Base-by-base conservation (phyloP, 1,139 yeast genomes). In the Geotrichum carabidarum region DNA sequence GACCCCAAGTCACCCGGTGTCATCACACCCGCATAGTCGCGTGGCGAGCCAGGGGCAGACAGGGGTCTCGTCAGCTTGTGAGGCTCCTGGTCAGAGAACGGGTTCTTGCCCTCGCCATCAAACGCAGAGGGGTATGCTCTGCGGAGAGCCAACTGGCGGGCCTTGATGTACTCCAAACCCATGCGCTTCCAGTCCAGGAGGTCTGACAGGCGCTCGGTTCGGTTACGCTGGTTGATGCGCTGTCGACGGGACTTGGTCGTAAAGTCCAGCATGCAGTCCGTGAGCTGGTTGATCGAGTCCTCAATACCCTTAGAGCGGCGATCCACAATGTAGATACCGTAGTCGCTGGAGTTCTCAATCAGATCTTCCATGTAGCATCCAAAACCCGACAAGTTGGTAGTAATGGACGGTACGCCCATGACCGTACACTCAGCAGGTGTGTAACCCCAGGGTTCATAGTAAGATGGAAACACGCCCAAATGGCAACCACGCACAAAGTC, bases 381-480 rank as follows among this genome's bases (percentile, higher is more conserved):
- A 69, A 93, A 93, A 1, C 99, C 99, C 8, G 97, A 89, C 61
- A 93, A 77, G 71, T 93, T 93, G 51, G 99, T 93, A 30, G 99
- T 91, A 66, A 93, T 88, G n/a, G 96, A 88, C 17, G 99, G 99
- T 56, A 93, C 95, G 58, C 99, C 99, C 99, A 93, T 93, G 38
- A 93, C 99, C 0, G 99, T 93, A 76, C 99, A 93, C 71, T 93
- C 99, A 9, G 98, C 98, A 9, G 99, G 99, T 5, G 99, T 93
- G 72, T 93, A 93, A 38, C 99, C 99, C 99, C 99, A 93, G 6
- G 99, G 99, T 73, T 93, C 99, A 68, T 93, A 93, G 73, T 93
- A 93, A 0, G 97, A 89, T 51, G 99, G 99, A 84, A 93, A 93
- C 51, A 93, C 96, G 70, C 99, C 99, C 74, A 93, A 77, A 72